phyloP scores from a whole-genome alignment of 306 rosid genomes.

The Corylus americana region DNA sequence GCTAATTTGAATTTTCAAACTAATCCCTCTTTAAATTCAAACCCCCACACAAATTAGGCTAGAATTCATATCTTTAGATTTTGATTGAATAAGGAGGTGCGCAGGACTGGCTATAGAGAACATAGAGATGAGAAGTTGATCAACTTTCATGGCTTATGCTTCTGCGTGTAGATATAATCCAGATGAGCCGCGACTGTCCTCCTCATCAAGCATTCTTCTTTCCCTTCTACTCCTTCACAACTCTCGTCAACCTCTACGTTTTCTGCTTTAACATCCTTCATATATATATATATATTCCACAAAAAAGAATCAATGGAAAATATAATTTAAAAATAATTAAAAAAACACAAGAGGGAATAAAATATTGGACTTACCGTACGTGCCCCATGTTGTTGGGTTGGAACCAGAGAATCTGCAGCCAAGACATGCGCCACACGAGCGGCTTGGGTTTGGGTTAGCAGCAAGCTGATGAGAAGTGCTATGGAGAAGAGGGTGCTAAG shows the following conservation, averaged over 20 bases:
- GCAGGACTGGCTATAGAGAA: too few species aligned
- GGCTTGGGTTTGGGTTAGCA: slow-evolving; percentile 30
- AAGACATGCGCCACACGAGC: slow-evolving; percentile 38
- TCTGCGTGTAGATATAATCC: slow-evolving; percentile 77
- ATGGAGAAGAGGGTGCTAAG: slow-evolving; percentile 46
- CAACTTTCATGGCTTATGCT: slow-evolving; percentile 39
- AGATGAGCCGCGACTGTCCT: slow-evolving; percentile 67
- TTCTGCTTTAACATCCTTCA: slow-evolving; percentile 37
- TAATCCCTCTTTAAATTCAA: too few species aligned
- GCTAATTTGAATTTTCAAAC: too few species aligned
- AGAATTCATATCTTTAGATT: too few species aligned
- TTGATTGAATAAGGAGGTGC: too few species aligned
- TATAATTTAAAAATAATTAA: background rate
- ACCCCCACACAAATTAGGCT: too few species aligned
- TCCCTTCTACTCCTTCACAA: slow-evolving; percentile 42
- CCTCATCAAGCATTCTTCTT: slow-evolving; percentile 68
- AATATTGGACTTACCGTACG: background rate
- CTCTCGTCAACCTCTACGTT: slow-evolving; percentile 39
- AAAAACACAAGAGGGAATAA: background rate
- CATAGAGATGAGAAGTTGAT: background rate
- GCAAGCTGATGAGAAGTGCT: slow-evolving; percentile 50
- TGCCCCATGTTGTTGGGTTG: slow-evolving; percentile 34
- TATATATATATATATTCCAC: slow-evolving; percentile 10
- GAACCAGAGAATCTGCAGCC: background rate
- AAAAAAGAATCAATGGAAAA: background rate